These are phyloP conservation scores for Xylaria sp. DNA, from an alignment of 2,329 filamentous ascomycete species.

Conservation along the genomic window DNA sequence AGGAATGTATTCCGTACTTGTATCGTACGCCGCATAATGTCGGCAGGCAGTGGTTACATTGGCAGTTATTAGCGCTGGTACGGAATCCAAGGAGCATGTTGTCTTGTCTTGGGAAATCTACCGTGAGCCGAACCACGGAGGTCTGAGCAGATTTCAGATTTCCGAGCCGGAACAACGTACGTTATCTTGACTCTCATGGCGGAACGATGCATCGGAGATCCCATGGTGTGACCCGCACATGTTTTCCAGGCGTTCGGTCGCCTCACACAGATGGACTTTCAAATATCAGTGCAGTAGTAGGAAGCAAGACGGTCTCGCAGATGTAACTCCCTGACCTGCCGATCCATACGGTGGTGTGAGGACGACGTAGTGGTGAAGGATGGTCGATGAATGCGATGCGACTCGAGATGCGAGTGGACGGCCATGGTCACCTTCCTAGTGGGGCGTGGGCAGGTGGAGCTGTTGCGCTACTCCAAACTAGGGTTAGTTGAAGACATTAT, in stretches of 20 bases:
- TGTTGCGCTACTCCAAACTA: too few species aligned
- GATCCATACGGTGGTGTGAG: too few species aligned
- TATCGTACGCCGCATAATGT: too few species aligned
- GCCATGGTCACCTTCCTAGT: too few species aligned
- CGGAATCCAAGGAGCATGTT: neutral
- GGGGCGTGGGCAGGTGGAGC: too few species aligned
- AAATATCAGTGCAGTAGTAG: neutral
- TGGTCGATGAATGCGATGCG: too few species aligned
- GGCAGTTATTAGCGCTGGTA: neutral
- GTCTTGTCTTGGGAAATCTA: neutral
- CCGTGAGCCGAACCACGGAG: neutral
- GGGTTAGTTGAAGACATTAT: too few species aligned
- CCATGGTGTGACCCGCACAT: neutral
- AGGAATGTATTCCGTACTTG: neutral
- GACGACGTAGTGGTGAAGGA: too few species aligned
- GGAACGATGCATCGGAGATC: neutral
- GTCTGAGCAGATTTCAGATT: neutral
- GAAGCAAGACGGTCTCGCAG: neutral
- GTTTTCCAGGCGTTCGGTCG: neutral
- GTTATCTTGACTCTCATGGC: neutral
- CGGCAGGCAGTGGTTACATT: neutral
- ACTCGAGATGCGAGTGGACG: too few species aligned
- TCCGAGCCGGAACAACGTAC: neutral
- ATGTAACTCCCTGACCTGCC: neutral
- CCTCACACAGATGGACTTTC: neutral